phyloP scores from a whole-genome alignment of 208 protist species.

The Novymonas esmeraldas region DNA sequence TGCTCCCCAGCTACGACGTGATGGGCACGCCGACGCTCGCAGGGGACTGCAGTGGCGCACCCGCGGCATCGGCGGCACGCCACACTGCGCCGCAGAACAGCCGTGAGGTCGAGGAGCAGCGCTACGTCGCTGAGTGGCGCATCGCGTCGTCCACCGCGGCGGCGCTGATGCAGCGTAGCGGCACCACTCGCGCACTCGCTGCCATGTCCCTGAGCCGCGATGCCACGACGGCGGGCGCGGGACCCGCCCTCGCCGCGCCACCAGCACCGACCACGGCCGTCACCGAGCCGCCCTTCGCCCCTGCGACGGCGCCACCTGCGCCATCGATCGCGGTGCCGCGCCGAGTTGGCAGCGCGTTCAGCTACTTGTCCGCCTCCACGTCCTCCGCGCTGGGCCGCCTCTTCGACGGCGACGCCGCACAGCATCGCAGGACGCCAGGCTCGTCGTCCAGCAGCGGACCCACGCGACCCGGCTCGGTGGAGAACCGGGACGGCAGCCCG shows the following conservation, averaged over 20 bases:
- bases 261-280: background rate
- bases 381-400: background rate
- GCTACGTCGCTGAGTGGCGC: slow-evolving; percentile 25
- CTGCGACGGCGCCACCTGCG: background rate
- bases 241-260: background rate
- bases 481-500: background rate
- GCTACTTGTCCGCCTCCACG: background rate
- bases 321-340: background rate
- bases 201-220: background rate
- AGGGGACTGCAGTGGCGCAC: background rate
- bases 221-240: background rate
- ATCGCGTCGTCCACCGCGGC: slow-evolving; percentile 10
- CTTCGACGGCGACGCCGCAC: background rate
- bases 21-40: background rate
- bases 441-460: background rate
- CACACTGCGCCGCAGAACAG: slow-evolving; percentile 16
- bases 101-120: slow-evolving; percentile 12
- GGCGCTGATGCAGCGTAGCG: slow-evolving; percentile 7
- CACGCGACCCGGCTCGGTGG: background rate
- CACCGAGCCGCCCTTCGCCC: background rate
- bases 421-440: background rate
- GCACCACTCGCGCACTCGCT: background rate
- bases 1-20: slow-evolving; percentile 19
- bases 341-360: background rate
- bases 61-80: background rate